phyloP scores from a whole-genome alignment of 1,284 basidiomycete species.

The Puccinia polysora region DNA sequence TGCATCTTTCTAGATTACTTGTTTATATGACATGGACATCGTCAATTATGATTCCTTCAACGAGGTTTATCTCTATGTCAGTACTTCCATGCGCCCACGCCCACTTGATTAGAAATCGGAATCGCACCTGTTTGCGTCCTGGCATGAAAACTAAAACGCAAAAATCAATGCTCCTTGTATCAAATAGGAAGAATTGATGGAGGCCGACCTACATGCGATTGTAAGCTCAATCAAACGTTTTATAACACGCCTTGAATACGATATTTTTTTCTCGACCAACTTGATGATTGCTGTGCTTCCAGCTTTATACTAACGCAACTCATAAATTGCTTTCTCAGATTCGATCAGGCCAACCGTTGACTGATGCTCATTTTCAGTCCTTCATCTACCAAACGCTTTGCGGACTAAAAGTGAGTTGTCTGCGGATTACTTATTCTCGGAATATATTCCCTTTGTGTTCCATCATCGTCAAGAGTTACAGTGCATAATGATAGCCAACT shows the following conservation, averaged over 20 bases:
- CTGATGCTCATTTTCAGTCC: conserved; percentile 91
- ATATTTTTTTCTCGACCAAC: background rate
- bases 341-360: conserved; percentile 92
- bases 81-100: too few species aligned
- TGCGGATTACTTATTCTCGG: background rate
- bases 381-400: conserved; percentile 99
- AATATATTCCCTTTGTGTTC: background rate
- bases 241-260: background rate
- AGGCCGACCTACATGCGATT: conserved; percentile 98
- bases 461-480: too few species aligned
- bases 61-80: conserved; percentile 86
- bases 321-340: conserved; percentile 60
- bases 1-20: conserved; percentile 54
- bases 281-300: conserved; percentile 25
- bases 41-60: conserved; percentile 65
- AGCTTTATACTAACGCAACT: conserved; percentile 31
- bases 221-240: conserved; percentile 59
- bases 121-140: too few species aligned
- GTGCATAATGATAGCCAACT: too few species aligned
- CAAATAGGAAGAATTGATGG: conserved; percentile 88
- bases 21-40: conserved; percentile 94
- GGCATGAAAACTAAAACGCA: background rate
- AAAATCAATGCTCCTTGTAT: background rate
- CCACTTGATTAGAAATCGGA: too few species aligned
- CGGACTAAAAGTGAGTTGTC: conserved; percentile 64